Conservation (phyloP, 1,284 basidiomycete species). For the Porogramme epimiltina region DNA sequence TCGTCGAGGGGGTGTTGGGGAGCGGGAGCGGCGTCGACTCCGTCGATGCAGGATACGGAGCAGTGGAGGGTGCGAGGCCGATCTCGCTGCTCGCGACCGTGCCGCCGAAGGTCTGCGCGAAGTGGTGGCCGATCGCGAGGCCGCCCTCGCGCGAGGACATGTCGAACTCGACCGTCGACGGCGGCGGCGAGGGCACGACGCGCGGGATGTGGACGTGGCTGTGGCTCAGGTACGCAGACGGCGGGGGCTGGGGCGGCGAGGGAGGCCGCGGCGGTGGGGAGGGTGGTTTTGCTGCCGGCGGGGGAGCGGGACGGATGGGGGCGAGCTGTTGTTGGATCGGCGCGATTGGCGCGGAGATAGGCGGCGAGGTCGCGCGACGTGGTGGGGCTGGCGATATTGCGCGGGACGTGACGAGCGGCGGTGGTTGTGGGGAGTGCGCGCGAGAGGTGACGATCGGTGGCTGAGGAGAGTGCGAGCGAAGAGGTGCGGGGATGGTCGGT, state of each 20-base stretch:
- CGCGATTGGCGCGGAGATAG: not conserved
- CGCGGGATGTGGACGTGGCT: conserved; percentile 10
- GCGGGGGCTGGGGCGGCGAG: conserved; percentile 9
- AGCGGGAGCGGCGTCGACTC: conserved; percentile 22
- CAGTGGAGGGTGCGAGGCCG: not conserved
- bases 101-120: not conserved
- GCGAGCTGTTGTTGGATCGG: not conserved
- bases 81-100: not conserved
- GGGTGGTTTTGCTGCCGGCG: not conserved
- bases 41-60: conserved; percentile 11
- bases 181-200: conserved; percentile 10
- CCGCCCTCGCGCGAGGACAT: no score
- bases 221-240: conserved; percentile 9
- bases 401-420: conserved; percentile 7
- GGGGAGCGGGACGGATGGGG: conserved; percentile 9
- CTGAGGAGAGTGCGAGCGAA: conserved; percentile 11
- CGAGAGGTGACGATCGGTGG: conserved; percentile 6
- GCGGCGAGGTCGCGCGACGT: conserved; percentile 10
- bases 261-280: not conserved
- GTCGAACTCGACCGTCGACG: not conserved
- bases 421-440: conserved; percentile 15
- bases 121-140: no score
- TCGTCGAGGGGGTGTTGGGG: conserved; percentile 17
- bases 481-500: not conserved
- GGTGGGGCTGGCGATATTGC: conserved; percentile 13